Evolutionary conservation across 2,329 filamentous ascomycete genomes (phyloP), one percentile per base, ranked within the genome.

Genomic region (Thermochaetoides dissita): DNA sequence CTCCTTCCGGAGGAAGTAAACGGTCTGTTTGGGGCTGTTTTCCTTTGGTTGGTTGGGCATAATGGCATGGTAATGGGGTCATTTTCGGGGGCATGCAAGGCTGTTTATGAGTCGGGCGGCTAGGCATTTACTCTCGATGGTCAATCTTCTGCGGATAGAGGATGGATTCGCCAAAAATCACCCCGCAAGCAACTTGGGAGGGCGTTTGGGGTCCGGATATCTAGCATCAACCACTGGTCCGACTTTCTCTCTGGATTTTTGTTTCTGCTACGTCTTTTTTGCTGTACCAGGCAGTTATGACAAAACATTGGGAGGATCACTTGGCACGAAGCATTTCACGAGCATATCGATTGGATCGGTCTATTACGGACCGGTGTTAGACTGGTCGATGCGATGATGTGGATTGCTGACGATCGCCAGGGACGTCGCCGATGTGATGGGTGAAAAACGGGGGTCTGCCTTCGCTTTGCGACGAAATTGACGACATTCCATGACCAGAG

Each of bases 1-100:
- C 85, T 96, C 91, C 66, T 98, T 98, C 86, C 83, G 91, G 76
- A 88, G 88, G 77, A 98, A 98, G 89, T 98, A 96, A 73, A 85
- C 63, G 68, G 61, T 57, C 59, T 58, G 52, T 8, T 58, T 55
- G 55, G 51, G 59, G 65, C 62, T 61, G 53, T 51, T 61, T 61
- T 62, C 57, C 57, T 60, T 63, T 55, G 6, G 5, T 10, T 35
- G n/a, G 58, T 66, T 68, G 58, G 59, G 62, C 50, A 53, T 53
- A 59, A 67, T 63, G 66, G 66, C 60, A 65, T 63, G 63, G 62
- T 64, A 69, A 64, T 62, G 56, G 70, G 67, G 64, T 67, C 67
- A 67, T 70, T 64, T 74, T 68, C 17, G 17, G 68, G 68, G 47
- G 71, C 72, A 69, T 72, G 71, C 71, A 71, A 66, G 61, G 61